Percentiles rank a stretch among this genome's conserved stretches.
Evolutionary conservation across 768 basidiomycete species (phyloP).

Genomic region (Kockovaella imperatae): DNA sequence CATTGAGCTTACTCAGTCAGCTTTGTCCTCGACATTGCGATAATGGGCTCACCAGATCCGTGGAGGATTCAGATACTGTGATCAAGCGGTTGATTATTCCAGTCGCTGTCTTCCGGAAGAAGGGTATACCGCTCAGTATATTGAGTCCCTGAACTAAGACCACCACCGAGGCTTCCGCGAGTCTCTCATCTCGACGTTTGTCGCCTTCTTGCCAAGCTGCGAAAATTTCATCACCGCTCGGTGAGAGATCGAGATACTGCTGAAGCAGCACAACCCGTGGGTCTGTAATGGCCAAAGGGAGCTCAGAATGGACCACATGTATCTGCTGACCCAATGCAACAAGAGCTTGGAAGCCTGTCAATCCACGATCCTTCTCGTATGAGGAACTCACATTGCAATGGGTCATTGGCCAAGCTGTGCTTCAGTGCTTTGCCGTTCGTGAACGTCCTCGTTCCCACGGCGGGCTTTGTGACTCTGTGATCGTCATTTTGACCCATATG

Average conservation of each 20-base stretch:
- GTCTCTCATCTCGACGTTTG: conserved; percentile 17
- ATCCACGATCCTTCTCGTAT: no score
- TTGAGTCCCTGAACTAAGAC: conserved; percentile 34
- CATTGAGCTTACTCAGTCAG: conserved; percentile 29
- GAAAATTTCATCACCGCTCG: conserved; percentile 38
- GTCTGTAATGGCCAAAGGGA: conserved; percentile 36
- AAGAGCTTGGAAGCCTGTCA: conserved; percentile 19
- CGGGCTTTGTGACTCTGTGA: conserved; percentile 13
- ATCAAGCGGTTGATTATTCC: conserved; percentile 35
- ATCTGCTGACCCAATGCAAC: conserved; percentile 40
- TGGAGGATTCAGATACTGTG: conserved; percentile 22
- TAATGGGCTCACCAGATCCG: conserved; percentile 22
- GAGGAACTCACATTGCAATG: no score
- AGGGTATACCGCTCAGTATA: conserved; percentile 36
- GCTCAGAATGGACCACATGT: conserved; percentile 24
- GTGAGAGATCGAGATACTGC: conserved; percentile 40
- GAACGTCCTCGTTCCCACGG: conserved; percentile 21
- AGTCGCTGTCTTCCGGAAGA: conserved; percentile 31
- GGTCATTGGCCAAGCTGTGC: conserved; percentile 28
- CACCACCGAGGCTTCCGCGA: conserved; percentile 25
- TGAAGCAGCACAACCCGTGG: conserved; percentile 36
- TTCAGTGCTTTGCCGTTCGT: conserved; percentile 35
- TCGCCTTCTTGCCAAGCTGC: conserved; percentile 32
- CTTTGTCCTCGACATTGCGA: not conserved
- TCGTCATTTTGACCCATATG: not conserved